Percentiles rank a stretch among this genome's conserved stretches.
phyloP scores from a whole-genome alignment of 164 flowering plant species.

The Echeveria elegans region DNA sequence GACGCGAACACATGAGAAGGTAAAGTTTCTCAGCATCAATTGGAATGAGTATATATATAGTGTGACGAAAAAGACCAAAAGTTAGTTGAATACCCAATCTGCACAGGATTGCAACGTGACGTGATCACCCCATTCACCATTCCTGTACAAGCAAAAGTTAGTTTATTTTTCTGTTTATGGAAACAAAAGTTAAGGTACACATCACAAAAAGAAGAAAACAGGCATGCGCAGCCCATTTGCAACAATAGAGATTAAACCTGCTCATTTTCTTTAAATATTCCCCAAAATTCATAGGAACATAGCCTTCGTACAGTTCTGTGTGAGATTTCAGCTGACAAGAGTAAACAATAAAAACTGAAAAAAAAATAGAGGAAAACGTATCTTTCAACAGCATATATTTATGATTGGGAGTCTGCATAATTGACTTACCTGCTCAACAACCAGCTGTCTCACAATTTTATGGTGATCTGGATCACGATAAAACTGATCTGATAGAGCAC shows the following conservation, averaged over 20 bases:
- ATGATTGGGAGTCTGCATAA: not conserved
- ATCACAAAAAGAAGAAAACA: not conserved
- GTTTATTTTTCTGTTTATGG: too few species aligned
- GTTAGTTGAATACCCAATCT: slow-evolving; percentile 50
- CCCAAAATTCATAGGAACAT: slow-evolving; percentile 79
- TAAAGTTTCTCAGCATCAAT: not conserved
- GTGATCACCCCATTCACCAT: slow-evolving; percentile 97
- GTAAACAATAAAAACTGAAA: not conserved
- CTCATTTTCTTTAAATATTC: slow-evolving; percentile 81
- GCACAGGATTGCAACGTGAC: slow-evolving; percentile 81
- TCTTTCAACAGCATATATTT: not conserved
- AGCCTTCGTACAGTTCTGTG: slow-evolving; percentile 62
- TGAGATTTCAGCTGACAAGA: slow-evolving; percentile 47
- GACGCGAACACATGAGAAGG: not conserved
- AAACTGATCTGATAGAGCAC: slow-evolving; percentile 87
- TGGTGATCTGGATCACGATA: slow-evolving; percentile 80
- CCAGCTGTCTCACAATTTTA: slow-evolving; percentile 61
- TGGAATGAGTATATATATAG: too few species aligned
- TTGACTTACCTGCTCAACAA: slow-evolving; percentile 49
- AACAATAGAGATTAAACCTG: slow-evolving; percentile 29
- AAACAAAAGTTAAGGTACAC: not conserved
- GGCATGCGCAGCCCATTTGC: not conserved
- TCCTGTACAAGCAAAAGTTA: slow-evolving; percentile 25
- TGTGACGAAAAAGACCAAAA: not conserved
- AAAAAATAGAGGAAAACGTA: not conserved